Conservation (phyloP, 768 basidiomycete genomes). For the Termitomyces bulborhizus region DNA sequence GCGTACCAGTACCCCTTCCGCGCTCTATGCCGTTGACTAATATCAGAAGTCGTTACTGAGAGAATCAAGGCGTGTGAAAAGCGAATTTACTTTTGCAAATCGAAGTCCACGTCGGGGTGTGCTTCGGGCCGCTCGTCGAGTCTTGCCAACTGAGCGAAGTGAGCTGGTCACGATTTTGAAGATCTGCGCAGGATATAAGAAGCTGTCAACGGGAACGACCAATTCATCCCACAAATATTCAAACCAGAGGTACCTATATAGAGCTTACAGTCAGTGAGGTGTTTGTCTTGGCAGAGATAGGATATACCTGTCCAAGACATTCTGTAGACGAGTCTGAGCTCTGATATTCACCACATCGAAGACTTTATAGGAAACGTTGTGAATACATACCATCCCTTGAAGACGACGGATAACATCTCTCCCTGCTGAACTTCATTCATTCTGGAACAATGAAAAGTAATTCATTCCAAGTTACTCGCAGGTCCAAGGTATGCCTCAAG, state of each 20-base stretch:
- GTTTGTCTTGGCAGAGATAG: not conserved
- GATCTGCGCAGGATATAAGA: constrained; percentile 30
- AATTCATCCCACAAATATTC: constrained; percentile 27
- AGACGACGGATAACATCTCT: constrained; percentile 3
- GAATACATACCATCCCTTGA: not conserved
- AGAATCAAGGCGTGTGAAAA: constrained; percentile 4
- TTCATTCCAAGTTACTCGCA: constrained; percentile 10
- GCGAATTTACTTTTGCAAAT: constrained; percentile 49
- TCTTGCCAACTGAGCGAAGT: constrained; percentile 53
- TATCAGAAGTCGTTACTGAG: constrained; percentile 5
- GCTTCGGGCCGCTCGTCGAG: constrained; percentile 32
- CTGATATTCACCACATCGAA: not conserved
- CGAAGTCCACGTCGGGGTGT: constrained; percentile 48
- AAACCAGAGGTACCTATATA: constrained; percentile 27
- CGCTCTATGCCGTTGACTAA: constrained; percentile 46
- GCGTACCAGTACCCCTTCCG: constrained; percentile 42
- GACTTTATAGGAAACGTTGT: constrained; percentile 10
- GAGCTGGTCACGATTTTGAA: constrained; percentile 39
- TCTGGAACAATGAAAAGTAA: constrained; percentile 13
- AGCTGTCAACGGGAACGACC: not conserved
- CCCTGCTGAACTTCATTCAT: constrained; percentile 15
- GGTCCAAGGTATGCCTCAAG: constrained; percentile 1
- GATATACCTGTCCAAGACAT: constrained; percentile 19
- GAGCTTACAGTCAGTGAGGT: not conserved
- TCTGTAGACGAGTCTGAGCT: constrained; percentile 1